Conservation (phyloP, 2,329 filamentous ascomycete genomes). For the Colletotrichum euphorbiae region DNA sequence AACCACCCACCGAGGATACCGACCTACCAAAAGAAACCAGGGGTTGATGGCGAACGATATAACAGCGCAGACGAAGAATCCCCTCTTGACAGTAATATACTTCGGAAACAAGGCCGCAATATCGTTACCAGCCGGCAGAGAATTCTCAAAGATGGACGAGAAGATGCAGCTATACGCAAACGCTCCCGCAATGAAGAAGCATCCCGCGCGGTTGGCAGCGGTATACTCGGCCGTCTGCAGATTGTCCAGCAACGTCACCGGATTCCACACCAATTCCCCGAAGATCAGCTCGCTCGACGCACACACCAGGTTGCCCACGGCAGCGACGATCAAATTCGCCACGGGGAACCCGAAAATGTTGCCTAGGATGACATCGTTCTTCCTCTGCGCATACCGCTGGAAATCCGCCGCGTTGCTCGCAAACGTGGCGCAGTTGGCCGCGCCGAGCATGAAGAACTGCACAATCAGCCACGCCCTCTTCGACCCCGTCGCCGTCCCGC, state of each 20-base stretch:
- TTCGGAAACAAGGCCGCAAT: conserved; percentile 52
- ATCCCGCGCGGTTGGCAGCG: conserved; percentile 50
- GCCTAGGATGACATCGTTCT: conserved; percentile 54
- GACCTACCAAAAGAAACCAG: conserved; percentile 52
- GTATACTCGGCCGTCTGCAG: conserved; percentile 50
- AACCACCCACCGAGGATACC: conserved; percentile 49
- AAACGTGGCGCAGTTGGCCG: conserved; percentile 51
- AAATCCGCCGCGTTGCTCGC: conserved; percentile 57
- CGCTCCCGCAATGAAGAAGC: conserved; percentile 54
- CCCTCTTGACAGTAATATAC: conserved; percentile 53
- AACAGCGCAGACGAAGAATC: conserved; percentile 52
- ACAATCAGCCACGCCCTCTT: conserved; percentile 52
- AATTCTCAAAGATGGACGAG: conserved; percentile 57
- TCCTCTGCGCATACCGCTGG: conserved; percentile 55
- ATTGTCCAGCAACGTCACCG: conserved; percentile 48
- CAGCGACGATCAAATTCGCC: conserved; percentile 50
- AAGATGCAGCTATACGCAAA: conserved; percentile 58
- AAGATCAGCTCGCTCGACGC: conserved; percentile 45
- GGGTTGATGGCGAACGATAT: conserved; percentile 53
- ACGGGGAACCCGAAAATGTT: conserved; percentile 56
- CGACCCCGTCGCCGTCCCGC: conserved; percentile 62
- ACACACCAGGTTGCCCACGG: conserved; percentile 55
- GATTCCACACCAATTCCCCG: conserved; percentile 43
- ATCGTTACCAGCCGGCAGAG: conserved; percentile 55
- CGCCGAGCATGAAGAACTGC: conserved; percentile 51